A percentile compares a stretch with the other conserved stretches of the same genome.
Conservation (phyloP, 768 basidiomycete genomes). For the Termitomyces sp. region DNA sequence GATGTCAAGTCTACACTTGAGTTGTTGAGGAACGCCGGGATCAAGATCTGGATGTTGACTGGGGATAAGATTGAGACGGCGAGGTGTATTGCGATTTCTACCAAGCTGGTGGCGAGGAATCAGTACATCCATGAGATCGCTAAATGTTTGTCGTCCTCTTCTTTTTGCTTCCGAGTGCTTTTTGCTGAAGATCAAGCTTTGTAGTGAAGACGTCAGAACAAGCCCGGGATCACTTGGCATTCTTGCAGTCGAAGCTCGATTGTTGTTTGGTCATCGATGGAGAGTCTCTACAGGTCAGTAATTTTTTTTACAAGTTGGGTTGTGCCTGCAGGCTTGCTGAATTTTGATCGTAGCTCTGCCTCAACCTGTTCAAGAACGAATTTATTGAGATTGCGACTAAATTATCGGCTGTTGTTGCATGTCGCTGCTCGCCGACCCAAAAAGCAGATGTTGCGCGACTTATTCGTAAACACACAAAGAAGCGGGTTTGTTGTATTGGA, state of each 20-base stretch:
- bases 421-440: conserved; percentile 97
- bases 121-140: conserved; percentile 98
- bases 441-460: conserved; percentile 96
- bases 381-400: conserved; percentile 97
- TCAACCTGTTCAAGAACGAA: conserved; percentile 86
- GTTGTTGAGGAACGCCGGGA: conserved; percentile 87
- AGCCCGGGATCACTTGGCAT: conserved; percentile 84
- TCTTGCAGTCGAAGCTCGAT: conserved; percentile 90
- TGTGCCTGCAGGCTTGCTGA: not conserved
- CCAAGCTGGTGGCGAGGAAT: conserved; percentile 90
- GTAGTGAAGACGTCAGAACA: conserved; percentile 85
- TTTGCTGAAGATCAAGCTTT: not conserved
- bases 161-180: not conserved
- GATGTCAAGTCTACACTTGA: conserved; percentile 94
- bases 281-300: conserved; percentile 81
- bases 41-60: conserved; percentile 99
- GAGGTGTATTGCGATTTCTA: conserved; percentile 95
- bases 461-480: conserved; percentile 86
- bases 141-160: conserved; percentile 55
- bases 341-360: conserved; percentile 59
- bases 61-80: conserved; percentile 99
- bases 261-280: conserved; percentile 99
- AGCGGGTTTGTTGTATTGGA: conserved; percentile 97
- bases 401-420: conserved; percentile 93
- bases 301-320: not conserved